phyloP scores from a whole-genome alignment of 768 basidiomycete genomes.

The Boletus pseudo-olivaceus region DNA sequence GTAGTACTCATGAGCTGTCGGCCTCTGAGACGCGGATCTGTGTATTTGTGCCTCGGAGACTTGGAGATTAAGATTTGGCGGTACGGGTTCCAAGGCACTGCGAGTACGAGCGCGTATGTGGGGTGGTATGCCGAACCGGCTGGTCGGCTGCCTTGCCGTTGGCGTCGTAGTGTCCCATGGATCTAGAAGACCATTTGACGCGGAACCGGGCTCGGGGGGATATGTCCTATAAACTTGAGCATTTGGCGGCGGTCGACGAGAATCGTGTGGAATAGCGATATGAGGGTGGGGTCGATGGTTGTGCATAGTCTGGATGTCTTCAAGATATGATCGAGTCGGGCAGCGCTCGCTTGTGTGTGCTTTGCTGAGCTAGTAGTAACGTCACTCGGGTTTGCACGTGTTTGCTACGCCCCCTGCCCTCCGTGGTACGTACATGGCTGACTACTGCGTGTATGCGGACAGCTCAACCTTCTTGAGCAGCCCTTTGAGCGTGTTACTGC shows the following conservation, averaged over 20 bases:
- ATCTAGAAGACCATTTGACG: constrained; percentile 23
- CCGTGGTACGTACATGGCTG: background rate
- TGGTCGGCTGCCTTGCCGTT: constrained; percentile 22
- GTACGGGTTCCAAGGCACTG: constrained; percentile 33
- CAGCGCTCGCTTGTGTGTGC: background rate
- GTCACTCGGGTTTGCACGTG: constrained; percentile 18
- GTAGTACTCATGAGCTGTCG: constrained; percentile 24
- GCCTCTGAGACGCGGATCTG: constrained; percentile 42
- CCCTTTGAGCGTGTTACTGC: constrained; percentile 75
- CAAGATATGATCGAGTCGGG: background rate
- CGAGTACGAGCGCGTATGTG: constrained; percentile 36
- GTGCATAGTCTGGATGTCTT: constrained; percentile 18
- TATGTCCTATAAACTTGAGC: constrained; percentile 30
- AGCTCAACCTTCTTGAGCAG: constrained; percentile 80
- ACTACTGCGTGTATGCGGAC: constrained; percentile 35
- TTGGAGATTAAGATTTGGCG: constrained; percentile 35
- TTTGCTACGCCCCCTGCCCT: constrained; percentile 4
- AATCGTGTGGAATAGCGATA: constrained; percentile 37
- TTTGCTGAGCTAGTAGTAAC: background rate
- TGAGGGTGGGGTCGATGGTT: constrained; percentile 35
- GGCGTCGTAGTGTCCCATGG: constrained; percentile 35
- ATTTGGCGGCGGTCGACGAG: constrained; percentile 32
- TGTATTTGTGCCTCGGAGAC: constrained; percentile 50
- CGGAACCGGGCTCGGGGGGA: constrained; percentile 27
- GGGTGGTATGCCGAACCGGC: constrained; percentile 18